Evolutionary conservation across 805 yeast genomes (phyloP), one percentile per base, ranked within the genome.

Genomic region (Wickerhamomyces bisporus): DNA sequence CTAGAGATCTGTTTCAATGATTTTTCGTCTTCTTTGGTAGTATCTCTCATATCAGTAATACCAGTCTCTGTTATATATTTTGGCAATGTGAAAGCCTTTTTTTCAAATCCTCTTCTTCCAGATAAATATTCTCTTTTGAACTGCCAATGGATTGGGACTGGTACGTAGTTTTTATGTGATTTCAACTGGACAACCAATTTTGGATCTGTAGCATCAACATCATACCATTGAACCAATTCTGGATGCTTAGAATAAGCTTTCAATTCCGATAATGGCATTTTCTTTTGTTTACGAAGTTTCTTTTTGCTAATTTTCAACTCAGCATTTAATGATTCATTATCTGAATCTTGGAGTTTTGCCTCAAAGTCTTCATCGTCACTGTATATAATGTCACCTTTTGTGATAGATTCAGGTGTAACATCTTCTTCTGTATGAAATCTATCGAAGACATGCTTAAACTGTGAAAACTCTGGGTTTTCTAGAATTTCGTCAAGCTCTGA

Each of bases 101-200:
- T 78, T 38, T 79, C 88, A 17, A 77, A 45, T 1, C 89, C 82
- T 36, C 83, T 69, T 44, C 78, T 73, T 1, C 79, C 69, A 1
- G 87, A 65, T 4, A 88, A 61, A 49, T 80, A 88, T 27, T 85
- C 96, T 36, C 83, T 65, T 52, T 86, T 87, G 13, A 72, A 62
- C 37, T 76, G 77, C 98, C 98, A 91, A 58, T 88, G 93, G 0
- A 62, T 53, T 0, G 98, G 98, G 1, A 91, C 86, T 2, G 78
- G 85, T 1, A 89, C 79, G 2, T 65, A 70, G 46, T 86, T 85
- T 40, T 77, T 79, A 26, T 66, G 61, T 0, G 80, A 63, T 54
- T 89, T 91, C 35, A 91, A 58, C 17, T 70, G 64, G 0, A 85
- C 77, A 12, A 78, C 66, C 16, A 88, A 55, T 34, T 65, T 61